Conservation (phyloP, 1,284 basidiomycete genomes). For the Naganishia albida region DNA sequence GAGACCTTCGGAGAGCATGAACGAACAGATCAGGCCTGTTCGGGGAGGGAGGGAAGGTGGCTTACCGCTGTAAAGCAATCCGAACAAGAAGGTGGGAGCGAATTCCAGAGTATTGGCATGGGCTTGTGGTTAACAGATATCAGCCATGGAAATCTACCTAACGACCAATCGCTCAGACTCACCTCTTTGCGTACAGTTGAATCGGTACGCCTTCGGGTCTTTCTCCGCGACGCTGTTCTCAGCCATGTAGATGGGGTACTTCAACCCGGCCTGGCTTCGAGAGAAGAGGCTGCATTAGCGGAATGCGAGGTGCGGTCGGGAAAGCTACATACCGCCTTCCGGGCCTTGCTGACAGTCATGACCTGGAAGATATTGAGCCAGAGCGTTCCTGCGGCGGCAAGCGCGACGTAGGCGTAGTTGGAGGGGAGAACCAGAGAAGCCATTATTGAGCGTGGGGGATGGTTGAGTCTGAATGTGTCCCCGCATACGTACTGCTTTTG, state of each 20-base stretch:
- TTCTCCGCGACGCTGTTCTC: slow-evolving; percentile 24
- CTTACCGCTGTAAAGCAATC: slow-evolving; percentile 39
- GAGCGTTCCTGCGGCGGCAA: slow-evolving; percentile 25
- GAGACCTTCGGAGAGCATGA: slow-evolving; percentile 9
- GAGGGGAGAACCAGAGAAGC: slow-evolving; percentile 28
- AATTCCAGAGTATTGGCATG: slow-evolving; percentile 40
- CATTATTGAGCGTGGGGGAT: slow-evolving; percentile 3
- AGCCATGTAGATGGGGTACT: slow-evolving; percentile 34
- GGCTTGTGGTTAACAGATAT: slow-evolving; percentile 5
- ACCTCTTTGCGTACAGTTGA: slow-evolving; percentile 34
- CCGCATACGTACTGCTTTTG: neutral
- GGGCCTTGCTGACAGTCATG: slow-evolving; percentile 12
- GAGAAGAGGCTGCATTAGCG: neutral
- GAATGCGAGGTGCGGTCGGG: neutral
- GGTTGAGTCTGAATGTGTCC: neutral
- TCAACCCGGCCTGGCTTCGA: slow-evolving; percentile 23
- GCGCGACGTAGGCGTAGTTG: slow-evolving; percentile 31
- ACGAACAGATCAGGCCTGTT: neutral
- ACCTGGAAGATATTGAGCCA: slow-evolving; percentile 29
- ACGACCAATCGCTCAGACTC: neutral
- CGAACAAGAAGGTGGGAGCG: slow-evolving; percentile 39
- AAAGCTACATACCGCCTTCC: slow-evolving; percentile 26
- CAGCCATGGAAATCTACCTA: neutral
- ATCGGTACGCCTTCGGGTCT: slow-evolving; percentile 24
- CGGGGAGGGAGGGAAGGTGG: neutral